Percentiles rank a stretch among this genome's conserved stretches.
These are phyloP conservation scores for Coemansia sp. DNA, from an alignment of 192 early-diverging fungal genomes.

Conservation along the genomic window DNA sequence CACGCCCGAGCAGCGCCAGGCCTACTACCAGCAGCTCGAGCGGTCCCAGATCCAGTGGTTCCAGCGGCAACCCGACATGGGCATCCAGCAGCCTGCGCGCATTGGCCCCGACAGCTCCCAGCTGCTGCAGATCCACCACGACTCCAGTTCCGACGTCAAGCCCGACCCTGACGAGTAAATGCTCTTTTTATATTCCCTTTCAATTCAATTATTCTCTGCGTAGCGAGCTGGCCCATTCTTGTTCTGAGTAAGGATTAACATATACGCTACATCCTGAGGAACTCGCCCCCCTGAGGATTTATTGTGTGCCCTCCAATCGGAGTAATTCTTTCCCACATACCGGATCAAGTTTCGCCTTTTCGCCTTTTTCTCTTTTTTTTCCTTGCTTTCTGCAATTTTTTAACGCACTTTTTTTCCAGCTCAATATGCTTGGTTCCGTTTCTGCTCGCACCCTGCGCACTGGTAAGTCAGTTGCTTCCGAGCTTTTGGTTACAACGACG, in stretches of 20 bases:
- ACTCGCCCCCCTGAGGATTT: too few species aligned
- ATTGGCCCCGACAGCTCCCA: constrained; percentile 8
- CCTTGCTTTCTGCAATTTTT: constrained; percentile 6
- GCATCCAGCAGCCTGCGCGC: constrained; percentile 12
- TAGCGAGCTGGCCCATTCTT: not conserved
- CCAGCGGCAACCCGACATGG: constrained; percentile 43
- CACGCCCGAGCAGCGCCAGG: constrained; percentile 40
- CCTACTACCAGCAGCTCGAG: constrained; percentile 53
- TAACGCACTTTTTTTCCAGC: not conserved
- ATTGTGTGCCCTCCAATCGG: too few species aligned
- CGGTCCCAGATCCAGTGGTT: constrained; percentile 52
- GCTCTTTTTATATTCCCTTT: not conserved
- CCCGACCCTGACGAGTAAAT: constrained; percentile 11
- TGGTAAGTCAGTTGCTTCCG: constrained; percentile 35
- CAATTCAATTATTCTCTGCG: too few species aligned
- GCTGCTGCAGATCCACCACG: constrained; percentile 23
- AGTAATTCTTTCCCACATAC: not conserved
- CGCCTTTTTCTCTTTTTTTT: not conserved
- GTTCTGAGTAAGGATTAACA: too few species aligned
- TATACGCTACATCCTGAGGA: too few species aligned
- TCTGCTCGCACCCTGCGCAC: constrained; percentile 41
- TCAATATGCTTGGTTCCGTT: constrained; percentile 37
- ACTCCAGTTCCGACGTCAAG: constrained; percentile 13
- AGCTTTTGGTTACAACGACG: too few species aligned
- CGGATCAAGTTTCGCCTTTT: not conserved